Evolutionary conservation across 768 basidiomycete species (phyloP).

Genomic region (Naganishia kalamii): DNA sequence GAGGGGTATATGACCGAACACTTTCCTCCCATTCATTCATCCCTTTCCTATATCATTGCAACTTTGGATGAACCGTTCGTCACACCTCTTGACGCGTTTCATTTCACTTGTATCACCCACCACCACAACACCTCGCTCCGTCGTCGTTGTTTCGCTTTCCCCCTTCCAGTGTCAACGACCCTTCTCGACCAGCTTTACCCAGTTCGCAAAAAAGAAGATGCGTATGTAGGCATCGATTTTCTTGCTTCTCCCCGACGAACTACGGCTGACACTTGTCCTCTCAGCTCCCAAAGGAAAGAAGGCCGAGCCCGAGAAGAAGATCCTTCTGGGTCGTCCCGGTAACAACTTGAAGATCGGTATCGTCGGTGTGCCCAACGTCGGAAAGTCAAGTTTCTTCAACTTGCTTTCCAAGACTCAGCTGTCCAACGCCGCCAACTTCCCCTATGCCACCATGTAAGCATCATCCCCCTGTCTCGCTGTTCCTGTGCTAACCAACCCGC

Average conservation of each 20-base stretch:
- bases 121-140: neutral
- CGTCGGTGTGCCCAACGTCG: conserved; percentile 95
- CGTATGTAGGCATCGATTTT: conserved; percentile 18
- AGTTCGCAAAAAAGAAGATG: conserved; percentile 21
- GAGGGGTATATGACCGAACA: neutral
- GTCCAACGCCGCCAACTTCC: conserved; percentile 94
- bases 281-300: conserved; percentile 59
- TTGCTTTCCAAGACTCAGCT: conserved; percentile 80
- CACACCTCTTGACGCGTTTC: conserved; percentile 10
- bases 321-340: conserved; percentile 77
- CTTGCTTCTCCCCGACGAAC: neutral
- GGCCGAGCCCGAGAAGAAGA: conserved; percentile 68
- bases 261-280: neutral
- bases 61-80: conserved; percentile 20
- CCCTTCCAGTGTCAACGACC: conserved; percentile 1
- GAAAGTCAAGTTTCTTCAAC: conserved; percentile 99
- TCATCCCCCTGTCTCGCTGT: conserved; percentile 3
- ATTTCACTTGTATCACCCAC: neutral
- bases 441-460: conserved; percentile 55
- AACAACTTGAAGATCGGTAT: conserved; percentile 96
- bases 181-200: conserved; percentile 11
- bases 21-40: neutral
- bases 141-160: neutral
- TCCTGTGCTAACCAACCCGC: conserved; percentile 47
- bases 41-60: neutral